phyloP scores from a whole-genome alignment of 1,284 basidiomycete species.

The Amylostereum areolatum region DNA sequence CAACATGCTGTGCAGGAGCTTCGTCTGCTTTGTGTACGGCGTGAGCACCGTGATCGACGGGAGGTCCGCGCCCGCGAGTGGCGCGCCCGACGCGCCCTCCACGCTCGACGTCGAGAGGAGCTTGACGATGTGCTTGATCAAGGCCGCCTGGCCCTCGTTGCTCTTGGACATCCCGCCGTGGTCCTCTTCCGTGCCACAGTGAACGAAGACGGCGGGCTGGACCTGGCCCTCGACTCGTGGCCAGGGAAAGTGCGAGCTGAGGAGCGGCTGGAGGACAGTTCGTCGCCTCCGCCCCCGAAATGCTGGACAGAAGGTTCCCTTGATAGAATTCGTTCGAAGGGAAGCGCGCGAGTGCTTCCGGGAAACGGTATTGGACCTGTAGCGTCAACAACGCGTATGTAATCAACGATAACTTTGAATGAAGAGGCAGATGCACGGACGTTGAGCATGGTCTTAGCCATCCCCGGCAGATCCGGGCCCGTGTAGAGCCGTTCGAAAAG shows the following conservation, averaged over 20 bases:
- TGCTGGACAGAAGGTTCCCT: slow-evolving; percentile 41
- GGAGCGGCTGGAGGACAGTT: slow-evolving; percentile 35
- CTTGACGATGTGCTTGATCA: slow-evolving; percentile 38
- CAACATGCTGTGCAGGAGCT: slow-evolving; percentile 34
- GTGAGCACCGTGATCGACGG: slow-evolving; percentile 46
- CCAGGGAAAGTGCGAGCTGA: slow-evolving; percentile 49
- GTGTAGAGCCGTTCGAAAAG: slow-evolving; percentile 55
- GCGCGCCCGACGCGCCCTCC: slow-evolving; percentile 4
- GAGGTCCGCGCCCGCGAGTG: neutral
- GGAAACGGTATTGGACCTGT: slow-evolving; percentile 61
- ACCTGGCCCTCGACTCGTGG: slow-evolving; percentile 28
- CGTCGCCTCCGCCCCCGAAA: slow-evolving; percentile 24
- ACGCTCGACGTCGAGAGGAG: slow-evolving; percentile 28
- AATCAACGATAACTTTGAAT: neutral
- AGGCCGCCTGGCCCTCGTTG: slow-evolving; percentile 49
- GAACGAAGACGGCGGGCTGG: slow-evolving; percentile 50
- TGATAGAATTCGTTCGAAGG: slow-evolving; percentile 60
- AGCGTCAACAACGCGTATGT: neutral
- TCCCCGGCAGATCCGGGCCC: slow-evolving; percentile 25
- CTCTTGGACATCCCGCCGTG: slow-evolving; percentile 54
- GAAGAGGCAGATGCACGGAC: slow-evolving; percentile 23
- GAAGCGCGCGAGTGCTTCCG: slow-evolving; percentile 47
- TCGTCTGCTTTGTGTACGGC: slow-evolving; percentile 53
- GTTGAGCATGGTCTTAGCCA: slow-evolving; percentile 56
- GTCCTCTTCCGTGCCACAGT: slow-evolving; percentile 52